Conservation (phyloP, 1,284 basidiomycete genomes). For the Rugosomyces carneus region DNA sequence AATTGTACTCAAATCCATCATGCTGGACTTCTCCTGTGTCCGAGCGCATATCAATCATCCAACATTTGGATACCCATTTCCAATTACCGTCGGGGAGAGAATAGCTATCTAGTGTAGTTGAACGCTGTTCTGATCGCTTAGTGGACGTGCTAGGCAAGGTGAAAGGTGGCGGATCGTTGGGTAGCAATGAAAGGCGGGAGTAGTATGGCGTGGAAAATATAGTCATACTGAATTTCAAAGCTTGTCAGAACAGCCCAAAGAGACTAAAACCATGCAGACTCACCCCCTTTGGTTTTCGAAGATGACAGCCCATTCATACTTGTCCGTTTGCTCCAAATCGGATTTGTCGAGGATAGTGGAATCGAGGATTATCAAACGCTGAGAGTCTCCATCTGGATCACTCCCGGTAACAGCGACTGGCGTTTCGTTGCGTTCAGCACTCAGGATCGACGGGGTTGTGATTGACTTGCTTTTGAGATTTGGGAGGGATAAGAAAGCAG, state of each 20-base stretch:
- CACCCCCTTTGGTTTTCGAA: slow-evolving; percentile 76
- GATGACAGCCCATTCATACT: slow-evolving; percentile 69
- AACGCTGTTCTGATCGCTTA: slow-evolving; percentile 40
- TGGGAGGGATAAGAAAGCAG: slow-evolving; percentile 26
- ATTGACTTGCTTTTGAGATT: slow-evolving; percentile 14
- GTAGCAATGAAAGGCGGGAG: slow-evolving; percentile 62
- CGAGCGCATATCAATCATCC: slow-evolving; percentile 84
- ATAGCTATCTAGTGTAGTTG: slow-evolving; percentile 54
- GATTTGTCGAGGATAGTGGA: slow-evolving; percentile 21
- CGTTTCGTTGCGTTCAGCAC: background rate
- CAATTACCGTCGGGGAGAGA: slow-evolving; percentile 77
- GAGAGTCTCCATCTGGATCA: background rate
- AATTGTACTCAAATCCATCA: slow-evolving; percentile 82
- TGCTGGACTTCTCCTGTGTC: slow-evolving; percentile 66
- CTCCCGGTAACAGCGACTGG: background rate
- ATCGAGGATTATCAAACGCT: slow-evolving; percentile 31
- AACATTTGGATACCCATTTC: slow-evolving; percentile 71
- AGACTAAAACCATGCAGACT: slow-evolving; percentile 16
- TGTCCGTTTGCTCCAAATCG: slow-evolving; percentile 33
- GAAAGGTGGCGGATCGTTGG: slow-evolving; percentile 70
- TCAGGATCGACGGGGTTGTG: background rate
- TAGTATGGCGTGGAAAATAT: slow-evolving; percentile 71
- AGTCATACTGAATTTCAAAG: slow-evolving; percentile 37
- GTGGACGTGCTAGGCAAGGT: slow-evolving; percentile 47
- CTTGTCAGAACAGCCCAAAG: background rate